phyloP scores from a whole-genome alignment of 164 flowering plant species.

The Aristolochia contorta region DNA sequence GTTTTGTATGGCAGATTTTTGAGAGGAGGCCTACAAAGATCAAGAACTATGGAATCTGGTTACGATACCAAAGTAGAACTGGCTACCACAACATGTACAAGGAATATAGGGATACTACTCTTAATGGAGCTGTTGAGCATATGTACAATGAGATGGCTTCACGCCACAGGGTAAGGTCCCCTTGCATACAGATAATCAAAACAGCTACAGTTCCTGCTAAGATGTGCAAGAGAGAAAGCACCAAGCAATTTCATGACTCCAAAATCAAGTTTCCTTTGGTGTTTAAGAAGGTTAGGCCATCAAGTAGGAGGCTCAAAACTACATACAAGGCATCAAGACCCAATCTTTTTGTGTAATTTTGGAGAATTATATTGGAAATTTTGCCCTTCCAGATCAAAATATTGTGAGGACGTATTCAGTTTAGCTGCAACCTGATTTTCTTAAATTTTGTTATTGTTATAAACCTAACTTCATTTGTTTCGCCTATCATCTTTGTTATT shows the following conservation, averaged over 20 bases:
- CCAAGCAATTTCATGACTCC: constrained; percentile 67
- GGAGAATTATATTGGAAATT: neutral
- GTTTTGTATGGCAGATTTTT: constrained; percentile 33
- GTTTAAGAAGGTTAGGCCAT: constrained; percentile 69
- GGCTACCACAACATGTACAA: constrained; percentile 95
- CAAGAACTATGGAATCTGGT: constrained; percentile 78
- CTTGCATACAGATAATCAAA: constrained; percentile 82
- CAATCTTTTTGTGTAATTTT: constrained; percentile 55
- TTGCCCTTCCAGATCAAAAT: neutral
- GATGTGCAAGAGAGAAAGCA: constrained; percentile 82
- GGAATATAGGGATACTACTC: constrained; percentile 83
- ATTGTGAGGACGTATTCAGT: neutral
- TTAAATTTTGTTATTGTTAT: neutral
- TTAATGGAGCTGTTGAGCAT: constrained; percentile 76
- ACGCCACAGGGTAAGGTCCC: constrained; percentile 72
- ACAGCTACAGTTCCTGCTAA: constrained; percentile 80
- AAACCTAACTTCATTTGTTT: neutral
- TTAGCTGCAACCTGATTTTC: neutral
- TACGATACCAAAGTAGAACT: constrained; percentile 74
- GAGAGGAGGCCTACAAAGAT: constrained; percentile 80
- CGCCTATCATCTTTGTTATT: neutral
- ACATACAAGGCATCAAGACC: constrained; percentile 83
- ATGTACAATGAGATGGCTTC: constrained; percentile 94
- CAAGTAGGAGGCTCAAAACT: constrained; percentile 71
- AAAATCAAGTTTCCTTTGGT: constrained; percentile 82